Base-by-base conservation (phyloP, 2,329 filamentous ascomycete species). In the Colletotrichum tamarilloi region DNA sequence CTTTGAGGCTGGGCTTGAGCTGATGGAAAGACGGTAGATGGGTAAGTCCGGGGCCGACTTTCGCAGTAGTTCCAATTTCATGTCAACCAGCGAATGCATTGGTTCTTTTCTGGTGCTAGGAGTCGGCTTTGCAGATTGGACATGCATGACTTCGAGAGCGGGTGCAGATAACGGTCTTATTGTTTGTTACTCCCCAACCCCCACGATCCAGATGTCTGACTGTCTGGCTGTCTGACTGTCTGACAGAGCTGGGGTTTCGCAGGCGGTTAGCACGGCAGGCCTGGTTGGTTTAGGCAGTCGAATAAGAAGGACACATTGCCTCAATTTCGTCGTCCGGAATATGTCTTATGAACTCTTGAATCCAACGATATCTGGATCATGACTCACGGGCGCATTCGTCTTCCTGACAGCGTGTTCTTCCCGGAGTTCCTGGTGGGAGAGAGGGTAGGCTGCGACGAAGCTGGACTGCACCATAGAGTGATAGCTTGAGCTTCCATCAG, bases 41-140 rank as follows among this genome's bases (percentile, higher is more conserved):
- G 90, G 90, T 26, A 88, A 86, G 1, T 92, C 92, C 0, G 92
- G 92, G 46, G 82, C 92, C n/a, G 92, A 94, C 79, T 89, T 92
- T 32, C 30, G 30, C 30, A 32, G 30, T 32, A 32, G 30, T 32
- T 11, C 8, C 30, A 32, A 32, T 32, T 32, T 4, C 30, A 93
- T n/a, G 91, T 94, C 83, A 92, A 90, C 78, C 84, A 78, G 0
- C 82, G 16, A 88, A 91, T 76, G 90, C 52, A 91, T 93, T 79
- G 84, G 88, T 12, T 81, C 94, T 94, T 82, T 91, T 93, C 71
- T 89, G 85, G 28, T 94, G 92, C 81, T 78, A 78, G 26, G 53
- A 60, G 19, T 55, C 62, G 14, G 46, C 16, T 26, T 68, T 32
- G 49, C 19, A 53, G 16, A 53, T 46, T 7, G 19, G 46, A n/a